Evolutionary conservation across 257 asterid species (phyloP), one percentile per base, ranked within the genome.

Genomic region (Knoxia roxburghii): DNA sequence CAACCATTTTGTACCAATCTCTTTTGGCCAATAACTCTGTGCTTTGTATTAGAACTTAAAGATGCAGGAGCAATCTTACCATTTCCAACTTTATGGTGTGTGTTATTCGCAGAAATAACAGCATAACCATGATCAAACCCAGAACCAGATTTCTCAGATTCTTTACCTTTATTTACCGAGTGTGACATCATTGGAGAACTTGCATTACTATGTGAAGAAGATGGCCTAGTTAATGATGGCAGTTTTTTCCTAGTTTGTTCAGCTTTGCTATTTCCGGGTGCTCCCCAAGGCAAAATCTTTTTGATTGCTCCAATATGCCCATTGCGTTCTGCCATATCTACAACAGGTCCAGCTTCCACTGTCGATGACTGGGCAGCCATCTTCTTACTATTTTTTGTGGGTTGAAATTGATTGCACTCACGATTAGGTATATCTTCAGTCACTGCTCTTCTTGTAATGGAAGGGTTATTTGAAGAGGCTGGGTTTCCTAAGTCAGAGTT

Each of bases 1-100:
- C 90, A 87, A 74, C 98, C 98, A 82, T 89, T 92, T 70, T 87
- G 77, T n/a, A 89, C 98, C 84, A 89, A 74, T 69, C 86, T 84
- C 77, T 79, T 91, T 69, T 87, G 93, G 77, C 78, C 82, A 78
- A 59, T 73, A 69, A 77, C 78, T 77, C 79, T 77, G 57, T 89
- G 82, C 29, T 74, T 71, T 75, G 75, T 67, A 57, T 12, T 46
- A 12, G 80, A 56, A 69, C 64, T 69, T 67, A 59, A 58, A 80
- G 81, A 57, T 32, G 75, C 41, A 32, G 73, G 71, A 67, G 74
- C 75, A 69, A 26, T 54, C 67, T 68, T 76, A 52, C 24, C 63
- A 57, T 32, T 32, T 5, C 68, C 81, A 72, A 75, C 70, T 73
- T 78, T 76, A 64, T 65, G 76, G 63, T 57, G 85, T 56, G 67